A percentile compares a stretch with the other conserved stretches of the same genome.
Conservation (phyloP, 163 green algal genomes). For the Volvox carteri region DNA sequence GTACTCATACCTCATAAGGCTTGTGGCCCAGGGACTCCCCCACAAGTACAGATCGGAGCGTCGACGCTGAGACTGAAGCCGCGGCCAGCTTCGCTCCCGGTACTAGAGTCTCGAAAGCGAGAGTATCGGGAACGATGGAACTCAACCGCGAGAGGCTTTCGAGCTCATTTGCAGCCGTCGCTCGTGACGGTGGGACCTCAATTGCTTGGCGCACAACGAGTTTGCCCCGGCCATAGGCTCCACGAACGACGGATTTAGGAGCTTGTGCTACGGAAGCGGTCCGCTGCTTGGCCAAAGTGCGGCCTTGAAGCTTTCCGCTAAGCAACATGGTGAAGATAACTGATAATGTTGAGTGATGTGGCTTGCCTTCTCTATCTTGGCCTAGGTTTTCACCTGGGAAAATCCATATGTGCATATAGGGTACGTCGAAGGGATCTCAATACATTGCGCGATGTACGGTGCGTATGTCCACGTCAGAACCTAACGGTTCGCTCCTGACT, state of each 20-base stretch:
- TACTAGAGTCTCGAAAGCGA: conserved; percentile 15
- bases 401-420: no score
- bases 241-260: background rate
- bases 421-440: background rate
- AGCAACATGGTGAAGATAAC: conserved; percentile 18
- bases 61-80: background rate
- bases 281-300: background rate
- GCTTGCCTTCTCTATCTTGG: no score
- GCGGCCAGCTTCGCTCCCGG: conserved; percentile 32
- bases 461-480: background rate
- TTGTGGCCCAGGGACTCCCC: conserved; percentile 21
- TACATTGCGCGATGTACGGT: conserved; percentile 25
- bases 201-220: conserved; percentile 6
- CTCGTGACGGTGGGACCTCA: conserved; percentile 10
- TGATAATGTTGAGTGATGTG: no score
- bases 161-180: conserved; percentile 31
- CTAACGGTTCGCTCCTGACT: no score
- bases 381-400: no score
- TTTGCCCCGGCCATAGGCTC: background rate
- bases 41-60: background rate
- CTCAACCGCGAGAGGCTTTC: conserved; percentile 9
- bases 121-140: conserved; percentile 41
- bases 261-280: background rate
- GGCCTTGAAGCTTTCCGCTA: conserved; percentile 1
- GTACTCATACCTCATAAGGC: conserved; percentile 46